Evolutionary conservation across 2,329 filamentous ascomycete genomes (phyloP).

Genomic region (Magnaporthiopsis rhizophila): DNA sequence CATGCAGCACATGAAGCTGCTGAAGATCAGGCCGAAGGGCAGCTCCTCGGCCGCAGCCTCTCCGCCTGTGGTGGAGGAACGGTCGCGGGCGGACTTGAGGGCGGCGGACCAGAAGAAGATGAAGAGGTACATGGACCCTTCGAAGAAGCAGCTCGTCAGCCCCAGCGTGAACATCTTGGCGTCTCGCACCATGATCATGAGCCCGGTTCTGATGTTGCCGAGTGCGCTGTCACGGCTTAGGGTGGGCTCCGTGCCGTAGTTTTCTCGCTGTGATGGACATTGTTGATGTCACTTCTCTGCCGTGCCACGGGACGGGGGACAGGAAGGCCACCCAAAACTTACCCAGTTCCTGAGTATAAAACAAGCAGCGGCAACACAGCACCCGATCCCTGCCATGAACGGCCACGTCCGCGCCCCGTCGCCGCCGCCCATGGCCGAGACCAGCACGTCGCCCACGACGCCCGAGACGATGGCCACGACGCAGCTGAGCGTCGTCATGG

Average conservation of each 20-base stretch:
- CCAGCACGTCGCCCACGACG: slow-evolving; percentile 42
- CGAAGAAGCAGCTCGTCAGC: slow-evolving; percentile 48
- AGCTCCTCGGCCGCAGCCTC: slow-evolving; percentile 19
- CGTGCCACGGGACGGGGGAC: no score
- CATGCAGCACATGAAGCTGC: slow-evolving; percentile 49
- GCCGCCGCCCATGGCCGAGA: slow-evolving; percentile 32
- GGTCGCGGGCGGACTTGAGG: slow-evolving; percentile 33
- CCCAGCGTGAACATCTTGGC: slow-evolving; percentile 42
- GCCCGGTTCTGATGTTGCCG: slow-evolving; percentile 14
- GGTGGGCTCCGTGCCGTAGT: slow-evolving; percentile 17
- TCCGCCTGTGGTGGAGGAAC: slow-evolving; percentile 6
- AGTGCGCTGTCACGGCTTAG: slow-evolving; percentile 9
- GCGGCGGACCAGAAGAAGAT: slow-evolving; percentile 55
- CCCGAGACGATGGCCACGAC: slow-evolving; percentile 47
- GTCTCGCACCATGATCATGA: slow-evolving; percentile 26
- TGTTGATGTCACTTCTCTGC: no score
- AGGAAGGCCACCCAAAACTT: no score
- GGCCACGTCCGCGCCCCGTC: slow-evolving; percentile 34
- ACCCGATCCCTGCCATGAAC: slow-evolving; percentile 36
- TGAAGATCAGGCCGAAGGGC: slow-evolving; percentile 44
- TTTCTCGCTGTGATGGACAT: slow-evolving; percentile 16
- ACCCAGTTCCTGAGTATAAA: slow-evolving; percentile 42
- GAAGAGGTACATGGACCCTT: slow-evolving; percentile 55
- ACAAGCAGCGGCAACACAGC: slow-evolving; percentile 34
- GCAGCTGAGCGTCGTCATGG: slow-evolving; percentile 44